Evolutionary conservation across 352 stramenopile species (phyloP).

Genomic region (Phytophthora megakarya): DNA sequence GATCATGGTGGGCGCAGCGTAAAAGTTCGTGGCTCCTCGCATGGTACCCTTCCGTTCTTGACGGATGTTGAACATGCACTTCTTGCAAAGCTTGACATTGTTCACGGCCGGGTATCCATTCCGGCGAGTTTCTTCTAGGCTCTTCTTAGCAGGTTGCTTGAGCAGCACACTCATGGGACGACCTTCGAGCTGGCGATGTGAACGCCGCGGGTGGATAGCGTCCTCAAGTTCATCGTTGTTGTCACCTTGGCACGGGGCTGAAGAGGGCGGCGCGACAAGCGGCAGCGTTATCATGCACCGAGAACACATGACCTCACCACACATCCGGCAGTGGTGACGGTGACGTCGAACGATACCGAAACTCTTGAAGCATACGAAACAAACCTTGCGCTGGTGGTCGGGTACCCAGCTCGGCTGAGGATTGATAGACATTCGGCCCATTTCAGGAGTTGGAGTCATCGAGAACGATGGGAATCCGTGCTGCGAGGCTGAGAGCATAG

Average conservation of each 20-base stretch:
- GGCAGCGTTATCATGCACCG: conserved; percentile 71
- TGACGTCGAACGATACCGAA: conserved; percentile 65
- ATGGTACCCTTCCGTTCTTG: conserved; percentile 67
- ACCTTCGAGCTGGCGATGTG: conserved; percentile 27
- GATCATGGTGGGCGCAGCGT: conserved; percentile 53
- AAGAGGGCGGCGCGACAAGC: conserved; percentile 49
- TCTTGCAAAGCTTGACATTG: conserved; percentile 76
- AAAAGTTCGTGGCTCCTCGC: conserved; percentile 51
- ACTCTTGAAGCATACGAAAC: conserved; percentile 73
- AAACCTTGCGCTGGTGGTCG: conserved; percentile 62
- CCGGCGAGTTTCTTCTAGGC: conserved; percentile 38
- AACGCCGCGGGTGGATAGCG: conserved; percentile 1
- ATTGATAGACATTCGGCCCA: conserved; percentile 37
- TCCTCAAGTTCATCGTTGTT: conserved; percentile 13
- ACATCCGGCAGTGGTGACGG: conserved; percentile 81
- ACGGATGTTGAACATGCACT: conserved; percentile 71
- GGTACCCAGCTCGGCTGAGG: conserved; percentile 59
- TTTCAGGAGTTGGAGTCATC: conserved; percentile 16
- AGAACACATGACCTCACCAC: conserved; percentile 74
- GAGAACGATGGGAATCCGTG: conserved; percentile 20
- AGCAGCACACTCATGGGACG: conserved; percentile 34
- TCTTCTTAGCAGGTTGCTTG: conserved; percentile 52
- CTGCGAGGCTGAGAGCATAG: conserved; percentile 28
- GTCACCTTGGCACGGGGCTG: conserved; percentile 27
- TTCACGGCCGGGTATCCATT: conserved; percentile 68